Evolutionary conservation across 1,284 basidiomycete species (phyloP).

Genomic region (Cryptococcus sp.): DNA sequence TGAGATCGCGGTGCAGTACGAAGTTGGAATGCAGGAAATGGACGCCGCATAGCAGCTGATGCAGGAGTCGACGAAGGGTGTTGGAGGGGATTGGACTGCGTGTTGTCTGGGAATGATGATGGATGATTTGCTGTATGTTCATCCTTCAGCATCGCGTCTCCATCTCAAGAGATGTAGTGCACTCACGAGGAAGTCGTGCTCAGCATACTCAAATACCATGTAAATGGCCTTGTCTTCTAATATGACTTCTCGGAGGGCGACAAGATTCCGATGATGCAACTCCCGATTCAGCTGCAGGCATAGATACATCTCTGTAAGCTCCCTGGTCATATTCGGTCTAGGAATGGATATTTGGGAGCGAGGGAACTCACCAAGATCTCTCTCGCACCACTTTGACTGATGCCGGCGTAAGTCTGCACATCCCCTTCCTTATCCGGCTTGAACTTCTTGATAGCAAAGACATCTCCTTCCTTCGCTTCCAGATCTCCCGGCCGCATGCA

Average conservation of each 20-base stretch:
- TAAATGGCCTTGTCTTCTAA: conserved; percentile 97
- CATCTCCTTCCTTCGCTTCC: conserved; percentile 61
- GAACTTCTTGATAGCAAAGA: conserved; percentile 99
- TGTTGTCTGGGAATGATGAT: conserved; percentile 89
- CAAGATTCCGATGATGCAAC: conserved; percentile 89
- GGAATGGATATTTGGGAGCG: neutral
- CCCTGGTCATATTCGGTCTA: neutral
- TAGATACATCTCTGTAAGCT: conserved; percentile 1
- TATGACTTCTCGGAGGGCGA: conserved; percentile 89
- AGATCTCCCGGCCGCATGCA: conserved; percentile 60
- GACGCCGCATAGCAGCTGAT: conserved; percentile 94
- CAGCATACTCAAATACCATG: conserved; percentile 99
- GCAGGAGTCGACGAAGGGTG: conserved; percentile 89
- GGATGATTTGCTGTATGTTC: conserved; percentile 82
- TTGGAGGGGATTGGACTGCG: conserved; percentile 69
- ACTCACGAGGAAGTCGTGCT: conserved; percentile 92
- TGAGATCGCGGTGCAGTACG: conserved; percentile 94
- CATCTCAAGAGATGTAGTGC: neutral
- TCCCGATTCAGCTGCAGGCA: conserved; percentile 79
- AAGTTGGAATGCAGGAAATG: conserved; percentile 93
- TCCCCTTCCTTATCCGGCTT: conserved; percentile 99
- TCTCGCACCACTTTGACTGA: conserved; percentile 82
- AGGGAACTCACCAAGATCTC: conserved; percentile 26
- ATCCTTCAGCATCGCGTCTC: neutral
- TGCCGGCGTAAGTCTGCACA: conserved; percentile 88